These are phyloP conservation scores for Austroboletus olivaceoglutinosus DNA, from an alignment of 1,284 basidiomycete genomes.

Conservation along the genomic window DNA sequence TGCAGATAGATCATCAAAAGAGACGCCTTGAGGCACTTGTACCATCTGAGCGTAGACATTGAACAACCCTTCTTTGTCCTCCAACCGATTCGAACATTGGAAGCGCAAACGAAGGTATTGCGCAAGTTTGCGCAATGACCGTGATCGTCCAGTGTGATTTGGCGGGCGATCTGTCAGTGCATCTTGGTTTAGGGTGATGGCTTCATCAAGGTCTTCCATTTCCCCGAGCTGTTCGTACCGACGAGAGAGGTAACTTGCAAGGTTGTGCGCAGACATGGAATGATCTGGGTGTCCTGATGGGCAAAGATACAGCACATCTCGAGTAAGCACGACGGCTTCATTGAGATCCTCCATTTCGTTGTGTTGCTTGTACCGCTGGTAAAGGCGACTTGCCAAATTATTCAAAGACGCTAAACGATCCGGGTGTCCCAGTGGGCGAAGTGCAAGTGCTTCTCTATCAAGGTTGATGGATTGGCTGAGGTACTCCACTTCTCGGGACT, in stretches of 20 bases:
- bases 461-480: no score
- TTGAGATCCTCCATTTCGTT: not conserved
- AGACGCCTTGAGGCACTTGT: not conserved
- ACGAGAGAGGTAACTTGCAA: not conserved
- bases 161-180: no score
- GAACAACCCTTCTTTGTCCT: not conserved
- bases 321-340: not conserved
- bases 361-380: not conserved
- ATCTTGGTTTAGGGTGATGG: no score
- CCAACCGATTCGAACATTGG: not conserved
- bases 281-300: not conserved
- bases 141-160: not conserved
- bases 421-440: not conserved
- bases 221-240: not conserved
- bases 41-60: not conserved
- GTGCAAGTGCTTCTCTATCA: not conserved
- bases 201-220: no score
- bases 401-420: not conserved
- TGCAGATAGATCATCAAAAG: not conserved
- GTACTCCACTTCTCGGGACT: not conserved
- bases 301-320: not conserved
- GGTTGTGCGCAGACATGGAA: not conserved
- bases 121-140: not conserved
- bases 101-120: not conserved
- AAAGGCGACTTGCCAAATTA: not conserved